Evolutionary conservation across 169 alveolate genomes (phyloP), one percentile per base, ranked within the genome.

Genomic region (Cryptosporidium tyzzeri): DNA sequence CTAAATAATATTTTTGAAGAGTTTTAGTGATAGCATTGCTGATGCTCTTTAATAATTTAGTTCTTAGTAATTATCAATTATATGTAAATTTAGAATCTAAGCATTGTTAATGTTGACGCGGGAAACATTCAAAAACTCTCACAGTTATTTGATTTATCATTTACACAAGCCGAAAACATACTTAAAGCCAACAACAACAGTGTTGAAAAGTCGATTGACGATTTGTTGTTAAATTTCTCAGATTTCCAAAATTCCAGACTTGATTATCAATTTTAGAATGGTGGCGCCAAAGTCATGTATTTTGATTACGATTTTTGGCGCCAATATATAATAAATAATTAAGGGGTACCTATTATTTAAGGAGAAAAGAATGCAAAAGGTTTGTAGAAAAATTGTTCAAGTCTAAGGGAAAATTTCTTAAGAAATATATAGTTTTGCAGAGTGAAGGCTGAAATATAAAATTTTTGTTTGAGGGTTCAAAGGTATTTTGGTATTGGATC

Each of bases 161-260:
- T 10, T 41, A 0, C n/a, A 26, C 69, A 80, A 18, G 89, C 89
- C 0, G 89, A 80, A 35, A 48, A 10, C 21, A 80, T 48, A 29
- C 67, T 80, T 12, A 80, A 80, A 18, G n/a, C 62, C 31, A 80
- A 80, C 33, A 39, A 41, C 5, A 53, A 65, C 39, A 65, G 48
- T 21, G 7, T 80, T 9, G 31, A 80, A 12, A 67, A 62, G 48
- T 41, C 89, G 2, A 35, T 80, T 2, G 62, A 59, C 21, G 41
- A 55, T 14, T 16, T 80, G n/a, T 21, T 80, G 48, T n/a, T 80
- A 21, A 29, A 65, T 16, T 80, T 80, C 41, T 62, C 75, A 7
- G 89, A 80, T 18, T 80, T 45, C 68, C 62, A 59, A 16, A 59
- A 61, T 8, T n/a, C 69, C 75, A 62, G 39, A 35, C 31, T 59